Evolutionary conservation across 495 filamentous ascomycete genomes (phyloP).

Genomic region (Clavariopsis aquatica): DNA sequence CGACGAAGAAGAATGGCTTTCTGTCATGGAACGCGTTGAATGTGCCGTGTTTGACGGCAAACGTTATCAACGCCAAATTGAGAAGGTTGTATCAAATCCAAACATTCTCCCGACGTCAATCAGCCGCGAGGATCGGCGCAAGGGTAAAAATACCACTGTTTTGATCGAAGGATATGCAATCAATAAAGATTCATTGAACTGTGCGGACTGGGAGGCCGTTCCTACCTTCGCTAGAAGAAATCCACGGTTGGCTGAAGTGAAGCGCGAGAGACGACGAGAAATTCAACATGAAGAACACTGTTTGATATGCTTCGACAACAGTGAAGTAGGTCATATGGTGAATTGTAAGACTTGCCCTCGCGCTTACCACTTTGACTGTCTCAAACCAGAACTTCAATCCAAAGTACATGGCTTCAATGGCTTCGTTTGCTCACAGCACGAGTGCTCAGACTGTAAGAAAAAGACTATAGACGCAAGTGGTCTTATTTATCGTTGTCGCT

Average conservation of each 20-base stretch:
- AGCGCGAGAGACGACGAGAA: conserved; percentile 47
- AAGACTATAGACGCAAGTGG: conserved; percentile 60
- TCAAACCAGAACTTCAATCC: conserved; percentile 47
- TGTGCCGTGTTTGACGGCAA: conserved; percentile 63
- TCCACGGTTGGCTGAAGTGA: conserved; percentile 52
- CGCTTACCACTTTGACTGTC: conserved; percentile 57
- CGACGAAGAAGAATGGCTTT: conserved; percentile 61
- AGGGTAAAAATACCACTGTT: conserved; percentile 62
- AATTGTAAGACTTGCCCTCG: conserved; percentile 59
- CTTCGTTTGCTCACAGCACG: conserved; percentile 61
- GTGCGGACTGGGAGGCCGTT: conserved; percentile 58
- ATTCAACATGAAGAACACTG: conserved; percentile 59
- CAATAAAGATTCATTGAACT: conserved; percentile 59
- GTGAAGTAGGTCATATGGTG: conserved; percentile 49
- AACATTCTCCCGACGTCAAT: conserved; percentile 49
- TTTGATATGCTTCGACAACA: conserved; percentile 55
- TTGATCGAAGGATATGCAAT: conserved; percentile 62
- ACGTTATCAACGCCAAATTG: conserved; percentile 44
- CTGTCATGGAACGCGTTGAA: conserved; percentile 60
- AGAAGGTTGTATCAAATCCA: conserved; percentile 40
- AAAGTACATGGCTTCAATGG: conserved; percentile 44
- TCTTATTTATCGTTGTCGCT: conserved; percentile 60
- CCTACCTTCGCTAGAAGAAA: conserved; percentile 60
- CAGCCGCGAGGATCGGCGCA: conserved; percentile 53
- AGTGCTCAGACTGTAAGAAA: conserved; percentile 56